Evolutionary conservation across 1,284 basidiomycete genomes (phyloP), one percentile per base, ranked within the genome.

Genomic region (Megacollybia platyphylla): DNA sequence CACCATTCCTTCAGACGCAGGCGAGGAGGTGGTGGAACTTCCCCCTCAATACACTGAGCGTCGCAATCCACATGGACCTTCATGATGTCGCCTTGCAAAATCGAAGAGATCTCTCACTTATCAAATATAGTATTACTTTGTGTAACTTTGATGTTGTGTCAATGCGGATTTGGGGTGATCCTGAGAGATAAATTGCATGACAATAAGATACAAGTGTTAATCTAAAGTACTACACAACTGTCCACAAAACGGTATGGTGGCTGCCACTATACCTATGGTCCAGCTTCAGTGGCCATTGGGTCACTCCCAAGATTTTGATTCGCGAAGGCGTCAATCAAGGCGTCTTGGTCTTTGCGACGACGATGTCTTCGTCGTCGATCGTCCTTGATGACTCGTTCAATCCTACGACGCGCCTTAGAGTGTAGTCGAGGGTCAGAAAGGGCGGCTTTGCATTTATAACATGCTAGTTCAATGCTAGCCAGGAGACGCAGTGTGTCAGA

Each of bases 391-490:
- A 79, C 61, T 36, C 79, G 71, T 51, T 86, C 79, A 48, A 87
- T 74, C 51, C 76, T 75, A 50, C 80, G 73, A 40, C 81, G 73
- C 39, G 68, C 60, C 52, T 79, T 80, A 51, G 61, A 61, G 51
- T 82, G 79, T 41, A 65, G 57, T 40, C 72, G 71, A 11, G 82
- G 76, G 58, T 86, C 80, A 43, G 68, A 55, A 8, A 82, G 54
- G 4, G 76, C 72, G 50, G 77, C 69, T 52, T 76, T 80, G 63
- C 76, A 82, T 49, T 70, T 70, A 54, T 85, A 82, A 57, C 82
- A 86, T 2, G 83, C 81, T 39, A 87, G 72, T 53, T 87, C 84
- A 48, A 87, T 83, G 60, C 77, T 82, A 6, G 84, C 81, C 32
- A 87, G 67, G 31, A 87, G 63, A 38, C 80, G 79, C 34, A 87